These are phyloP conservation scores for Xylaria sp. DNA, from an alignment of 2,329 filamentous ascomycete genomes.

Conservation along the genomic window DNA sequence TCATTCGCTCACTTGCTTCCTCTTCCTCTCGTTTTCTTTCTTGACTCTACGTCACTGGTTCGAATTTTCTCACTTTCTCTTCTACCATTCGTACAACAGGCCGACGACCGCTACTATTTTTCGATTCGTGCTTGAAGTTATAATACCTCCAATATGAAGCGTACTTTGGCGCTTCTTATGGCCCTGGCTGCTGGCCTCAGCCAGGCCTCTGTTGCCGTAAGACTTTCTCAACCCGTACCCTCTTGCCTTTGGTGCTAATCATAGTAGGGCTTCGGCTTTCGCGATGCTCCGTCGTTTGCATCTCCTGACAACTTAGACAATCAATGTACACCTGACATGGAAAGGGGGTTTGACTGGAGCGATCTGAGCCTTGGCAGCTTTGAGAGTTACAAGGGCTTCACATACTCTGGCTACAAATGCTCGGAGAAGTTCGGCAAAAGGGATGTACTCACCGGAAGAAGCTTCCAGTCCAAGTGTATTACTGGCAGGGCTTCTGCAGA, in stretches of 20 bases:
- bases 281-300: slow-evolving; percentile 47
- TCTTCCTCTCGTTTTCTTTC: slow-evolving; percentile 30
- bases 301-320: slow-evolving; percentile 71
- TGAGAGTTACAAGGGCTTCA: slow-evolving; percentile 63
- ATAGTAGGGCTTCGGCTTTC: slow-evolving; percentile 26
- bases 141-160: slow-evolving; percentile 44
- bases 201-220: slow-evolving; percentile 45
- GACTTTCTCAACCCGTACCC: slow-evolving; percentile 14
- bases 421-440: slow-evolving; percentile 53
- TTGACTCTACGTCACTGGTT: slow-evolving; percentile 21
- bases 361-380: slow-evolving; percentile 58
- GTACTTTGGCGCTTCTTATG: slow-evolving; percentile 40
- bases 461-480: slow-evolving; percentile 55
- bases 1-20: slow-evolving; percentile 53
- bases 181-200: slow-evolving; percentile 48
- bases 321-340: slow-evolving; percentile 66
- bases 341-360: slow-evolving; percentile 65
- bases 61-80: slow-evolving; percentile 21
- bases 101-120: slow-evolving; percentile 10
- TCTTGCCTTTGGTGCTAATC: slow-evolving; percentile 4
- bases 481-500: slow-evolving; percentile 47
- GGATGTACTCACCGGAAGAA: slow-evolving; percentile 48
- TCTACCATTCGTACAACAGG: slow-evolving; percentile 10
- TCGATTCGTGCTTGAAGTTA: slow-evolving; percentile 5
- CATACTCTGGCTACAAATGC: slow-evolving; percentile 70